These are phyloP conservation scores for Ogataea glucozyma DNA, from an alignment of 805 yeast species.

Conservation along the genomic window DNA sequence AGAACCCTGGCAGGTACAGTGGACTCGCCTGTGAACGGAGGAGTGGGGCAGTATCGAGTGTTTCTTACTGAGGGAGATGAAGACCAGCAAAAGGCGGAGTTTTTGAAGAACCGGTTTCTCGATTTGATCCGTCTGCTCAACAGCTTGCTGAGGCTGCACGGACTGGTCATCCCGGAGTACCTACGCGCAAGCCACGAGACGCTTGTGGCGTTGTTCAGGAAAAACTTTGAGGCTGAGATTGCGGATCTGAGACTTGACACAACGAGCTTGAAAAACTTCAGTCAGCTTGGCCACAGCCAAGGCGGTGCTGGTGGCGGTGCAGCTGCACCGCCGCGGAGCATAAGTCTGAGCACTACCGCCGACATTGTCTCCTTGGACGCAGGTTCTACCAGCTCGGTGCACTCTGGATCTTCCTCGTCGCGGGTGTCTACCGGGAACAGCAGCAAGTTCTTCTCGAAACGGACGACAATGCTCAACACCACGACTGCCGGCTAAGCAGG, in stretches of 20 bases:
- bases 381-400: slow-evolving; percentile 16
- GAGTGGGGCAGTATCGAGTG: slow-evolving; percentile 77
- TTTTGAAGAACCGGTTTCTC: slow-evolving; percentile 54
- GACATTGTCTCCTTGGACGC: slow-evolving; percentile 9
- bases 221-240: slow-evolving; percentile 71
- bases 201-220: slow-evolving; percentile 59
- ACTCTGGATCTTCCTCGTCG: slow-evolving; percentile 22
- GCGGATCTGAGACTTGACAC: slow-evolving; percentile 38
- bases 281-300: slow-evolving; percentile 14
- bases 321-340: not conserved
- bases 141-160: slow-evolving; percentile 70
- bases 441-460: slow-evolving; percentile 8
- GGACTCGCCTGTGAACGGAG: slow-evolving; percentile 92
- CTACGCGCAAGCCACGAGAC: slow-evolving; percentile 68
- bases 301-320: not conserved
- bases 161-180: slow-evolving; percentile 54
- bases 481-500: too few species aligned
- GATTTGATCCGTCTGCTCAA: slow-evolving; percentile 67
- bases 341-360: slow-evolving; percentile 1
- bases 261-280: slow-evolving; percentile 22
- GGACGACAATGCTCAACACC: slow-evolving; percentile 5
- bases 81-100: slow-evolving; percentile 24
- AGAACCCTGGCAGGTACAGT: slow-evolving; percentile 81
- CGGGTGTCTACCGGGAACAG: slow-evolving; percentile 16
- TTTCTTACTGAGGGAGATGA: slow-evolving; percentile 50